A percentile compares a stretch with the other conserved stretches of the same genome.
Conservation (phyloP, 1,284 basidiomycete species). For the Puccinia triticina region DNA sequence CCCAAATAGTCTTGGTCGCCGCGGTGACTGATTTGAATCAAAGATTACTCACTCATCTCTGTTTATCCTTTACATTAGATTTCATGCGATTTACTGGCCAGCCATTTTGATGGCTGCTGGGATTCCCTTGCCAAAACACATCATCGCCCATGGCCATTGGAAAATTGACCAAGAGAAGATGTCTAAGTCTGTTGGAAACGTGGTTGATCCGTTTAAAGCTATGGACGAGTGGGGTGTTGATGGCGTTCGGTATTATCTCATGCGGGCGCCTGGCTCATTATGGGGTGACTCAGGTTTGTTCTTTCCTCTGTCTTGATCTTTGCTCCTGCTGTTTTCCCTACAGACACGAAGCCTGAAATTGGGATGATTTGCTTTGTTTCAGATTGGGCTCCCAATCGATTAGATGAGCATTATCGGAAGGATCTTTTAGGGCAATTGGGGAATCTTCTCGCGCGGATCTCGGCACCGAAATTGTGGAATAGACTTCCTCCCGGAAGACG, state of each 20-base stretch:
- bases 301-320: slow-evolving; percentile 54
- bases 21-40: not conserved
- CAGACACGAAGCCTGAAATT: not conserved
- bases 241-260: slow-evolving; percentile 58
- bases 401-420: slow-evolving; percentile 55
- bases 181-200: slow-evolving; percentile 59
- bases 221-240: slow-evolving; percentile 57
- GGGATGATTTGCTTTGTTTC: not conserved
- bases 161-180: slow-evolving; percentile 60
- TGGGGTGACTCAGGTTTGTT: slow-evolving; percentile 54
- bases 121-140: slow-evolving; percentile 57
- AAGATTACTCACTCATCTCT: not conserved
- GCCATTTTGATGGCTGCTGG: slow-evolving; percentile 59
- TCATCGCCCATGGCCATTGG: slow-evolving; percentile 60
- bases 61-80: slow-evolving; percentile 49
- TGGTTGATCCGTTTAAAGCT: slow-evolving; percentile 59
- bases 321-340: not conserved
- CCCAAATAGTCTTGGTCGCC: not conserved
- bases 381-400: slow-evolving; percentile 48
- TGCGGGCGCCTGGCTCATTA: slow-evolving; percentile 59
- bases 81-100: slow-evolving; percentile 61
- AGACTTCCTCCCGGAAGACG: slow-evolving; percentile 30
- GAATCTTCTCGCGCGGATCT: slow-evolving; percentile 57
- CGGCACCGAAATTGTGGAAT: slow-evolving; percentile 41
- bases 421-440: slow-evolving; percentile 59